A percentile compares a stretch with the other conserved stretches of the same genome.
Evolutionary conservation across 1,139 yeast species (phyloP).

Genomic region (Blastobotrys apis): DNA sequence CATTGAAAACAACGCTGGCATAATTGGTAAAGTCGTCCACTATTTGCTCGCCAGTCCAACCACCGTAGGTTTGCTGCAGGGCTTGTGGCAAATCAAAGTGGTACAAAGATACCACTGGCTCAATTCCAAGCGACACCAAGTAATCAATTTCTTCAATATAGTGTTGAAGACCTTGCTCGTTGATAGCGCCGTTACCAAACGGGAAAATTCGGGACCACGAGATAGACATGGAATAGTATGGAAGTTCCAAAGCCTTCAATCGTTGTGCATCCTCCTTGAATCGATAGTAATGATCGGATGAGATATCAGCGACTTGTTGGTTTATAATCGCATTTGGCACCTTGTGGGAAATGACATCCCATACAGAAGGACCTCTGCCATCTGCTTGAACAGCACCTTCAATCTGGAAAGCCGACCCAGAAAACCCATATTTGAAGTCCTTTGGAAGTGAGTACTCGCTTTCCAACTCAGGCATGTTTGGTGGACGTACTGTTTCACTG

Average conservation of each 20-base stretch:
- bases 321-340: conserved; percentile 11
- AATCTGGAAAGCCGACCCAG: conserved; percentile 12
- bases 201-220: conserved; percentile 40
- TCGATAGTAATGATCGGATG: conserved; percentile 37
- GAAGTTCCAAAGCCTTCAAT: conserved; percentile 38
- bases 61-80: conserved; percentile 30
- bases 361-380: conserved; percentile 12
- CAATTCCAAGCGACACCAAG: conserved; percentile 33
- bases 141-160: conserved; percentile 36
- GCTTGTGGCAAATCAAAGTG: conserved; percentile 32
- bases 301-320: conserved; percentile 26
- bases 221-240: conserved; percentile 36
- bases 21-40: conserved; percentile 38
- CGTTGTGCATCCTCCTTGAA: conserved; percentile 38
- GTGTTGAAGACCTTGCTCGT: conserved; percentile 36
- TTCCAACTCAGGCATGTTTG: conserved; percentile 3
- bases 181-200: conserved; percentile 33
- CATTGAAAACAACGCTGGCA: conserved; percentile 36
- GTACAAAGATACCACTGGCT: conserved; percentile 35
- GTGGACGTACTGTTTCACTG: not conserved
- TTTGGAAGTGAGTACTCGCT: conserved; percentile 3
- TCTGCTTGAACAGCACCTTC: conserved; percentile 14
- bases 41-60: conserved; percentile 32
- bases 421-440: conserved; percentile 12
- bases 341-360: conserved; percentile 18